These are phyloP conservation scores for Ziziphus jujuba DNA, from an alignment of 306 rosid genomes.

Conservation along the genomic window DNA sequence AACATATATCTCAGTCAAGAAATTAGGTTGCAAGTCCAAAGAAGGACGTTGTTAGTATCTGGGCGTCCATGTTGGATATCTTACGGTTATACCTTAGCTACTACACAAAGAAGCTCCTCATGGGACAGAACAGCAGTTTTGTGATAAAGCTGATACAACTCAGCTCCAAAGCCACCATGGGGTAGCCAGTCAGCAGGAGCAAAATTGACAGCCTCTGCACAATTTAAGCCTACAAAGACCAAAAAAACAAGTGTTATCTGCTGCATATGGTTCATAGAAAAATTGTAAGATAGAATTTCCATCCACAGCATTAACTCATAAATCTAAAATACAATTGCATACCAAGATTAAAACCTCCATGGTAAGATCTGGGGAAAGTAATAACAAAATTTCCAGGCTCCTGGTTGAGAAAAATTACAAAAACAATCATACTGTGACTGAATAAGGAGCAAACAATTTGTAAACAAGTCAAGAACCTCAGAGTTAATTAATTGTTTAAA, in stretches of 20 bases:
- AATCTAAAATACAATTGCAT: constrained; percentile 30
- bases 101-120: constrained; percentile 91
- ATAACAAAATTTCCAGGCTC: constrained; percentile 98
- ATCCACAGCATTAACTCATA: constrained; percentile 19
- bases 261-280: constrained; percentile 13
- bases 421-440: constrained; percentile 22
- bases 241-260: constrained; percentile 15
- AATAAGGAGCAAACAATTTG: neutral
- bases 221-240: constrained; percentile 76
- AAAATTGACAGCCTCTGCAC: constrained; percentile 99
- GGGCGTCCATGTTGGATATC: constrained; percentile 16
- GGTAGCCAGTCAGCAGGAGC: constrained; percentile 99
- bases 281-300: constrained; percentile 8
- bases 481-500: constrained; percentile 8
- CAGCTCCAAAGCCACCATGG: constrained; percentile 91
- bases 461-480: neutral
- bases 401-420: constrained; percentile 46
- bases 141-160: constrained; percentile 77
- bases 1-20: too few relatives aligned
- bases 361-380: constrained; percentile 95
- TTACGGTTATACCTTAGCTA: constrained; percentile 82
- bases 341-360: constrained; percentile 99
- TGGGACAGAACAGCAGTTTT: constrained; percentile 92
- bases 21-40: too few relatives aligned
- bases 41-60: neutral